Conservation (phyloP, 495 filamentous ascomycete genomes). For the Podospora fimiseda region DNA sequence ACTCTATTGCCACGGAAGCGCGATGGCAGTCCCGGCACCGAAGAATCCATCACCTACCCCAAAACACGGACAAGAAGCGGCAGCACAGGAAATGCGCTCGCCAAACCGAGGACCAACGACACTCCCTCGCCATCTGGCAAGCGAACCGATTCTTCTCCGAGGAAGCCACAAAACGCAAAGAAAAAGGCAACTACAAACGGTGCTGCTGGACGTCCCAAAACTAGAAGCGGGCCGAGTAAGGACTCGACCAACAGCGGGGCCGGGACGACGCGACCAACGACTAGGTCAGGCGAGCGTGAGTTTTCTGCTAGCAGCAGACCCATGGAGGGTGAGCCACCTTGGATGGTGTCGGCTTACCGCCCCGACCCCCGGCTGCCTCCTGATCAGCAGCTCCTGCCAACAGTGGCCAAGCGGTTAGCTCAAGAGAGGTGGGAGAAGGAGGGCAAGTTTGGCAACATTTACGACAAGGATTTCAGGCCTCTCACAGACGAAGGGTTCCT, state of each 20-base stretch:
- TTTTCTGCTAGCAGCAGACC: slow-evolving; percentile 50
- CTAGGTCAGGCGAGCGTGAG: slow-evolving; percentile 45
- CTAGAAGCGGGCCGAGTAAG: slow-evolving; percentile 49
- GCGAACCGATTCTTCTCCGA: slow-evolving; percentile 42
- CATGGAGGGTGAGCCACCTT: slow-evolving; percentile 92
- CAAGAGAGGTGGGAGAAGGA: slow-evolving; percentile 95
- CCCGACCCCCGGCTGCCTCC: slow-evolving; percentile 91
- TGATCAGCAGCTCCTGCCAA: slow-evolving; percentile 92
- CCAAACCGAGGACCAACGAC: slow-evolving; percentile 42
- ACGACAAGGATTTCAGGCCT: slow-evolving; percentile 77
- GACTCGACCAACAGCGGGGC: slow-evolving; percentile 46
- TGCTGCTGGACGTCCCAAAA: slow-evolving; percentile 52
- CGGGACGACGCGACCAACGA: slow-evolving; percentile 44
- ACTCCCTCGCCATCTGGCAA: slow-evolving; percentile 34
- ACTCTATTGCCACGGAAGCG: slow-evolving; percentile 59
- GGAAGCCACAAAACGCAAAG: slow-evolving; percentile 32
- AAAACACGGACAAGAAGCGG: slow-evolving; percentile 66
- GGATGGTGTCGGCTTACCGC: slow-evolving; percentile 91
- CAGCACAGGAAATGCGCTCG: slow-evolving; percentile 56
- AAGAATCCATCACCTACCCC: slow-evolving; percentile 48
- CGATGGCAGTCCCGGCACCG: slow-evolving; percentile 52
- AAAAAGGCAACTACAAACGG: slow-evolving; percentile 39
- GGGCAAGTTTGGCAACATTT: slow-evolving; percentile 71
- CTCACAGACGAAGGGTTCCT: slow-evolving; percentile 53
- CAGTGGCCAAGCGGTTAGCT: slow-evolving; percentile 81